Base-by-base conservation (phyloP, 495 filamentous ascomycete genomes). In the Glutinoglossum americanum region DNA sequence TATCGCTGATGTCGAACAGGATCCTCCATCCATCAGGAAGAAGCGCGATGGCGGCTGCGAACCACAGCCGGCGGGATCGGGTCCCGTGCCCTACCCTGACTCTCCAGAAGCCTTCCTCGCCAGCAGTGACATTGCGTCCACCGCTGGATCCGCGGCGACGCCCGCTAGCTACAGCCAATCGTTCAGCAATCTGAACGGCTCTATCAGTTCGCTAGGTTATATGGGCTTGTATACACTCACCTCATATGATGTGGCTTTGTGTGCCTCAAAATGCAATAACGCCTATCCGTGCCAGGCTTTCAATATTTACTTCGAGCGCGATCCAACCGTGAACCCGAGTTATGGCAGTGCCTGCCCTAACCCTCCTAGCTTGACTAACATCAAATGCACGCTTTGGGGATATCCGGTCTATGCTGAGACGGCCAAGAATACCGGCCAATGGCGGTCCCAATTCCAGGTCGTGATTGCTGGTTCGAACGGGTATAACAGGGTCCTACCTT, bases 351-450 rank as follows among this genome's bases (percentile, higher is more conserved):
- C 47, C 55, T 73, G 71, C 64, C 62, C 63, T 41, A 68, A 76
- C 56, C 74, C 76, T 0, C 48, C 72, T 15, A 69, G 69, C 17
- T 68, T 70, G 33, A 76, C 73, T 44, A 72, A 72, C 59, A 74
- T 74, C 68, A 77, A 76, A 66, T 79, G 76, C 61, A 68, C 70
- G 23, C 72, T 74, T 59, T 78, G 67, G 39, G 73, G 72, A 45
- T 66, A 63, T 17, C 56, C 60, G 23, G 57, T 74, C 32, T 47
- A 64, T 0, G 51, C 61, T 25, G 58, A 35, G 1, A 64, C 65
- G 1, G 72, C 72, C 26, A 67, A 51, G 23, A 72, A 72, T 55
- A 54, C 25, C 13, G 73, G 71, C n/a, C 63, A 72, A 60, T 69
- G 55, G 37, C 63, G 68, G 21, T 63, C 57, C 21, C 51, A 69